phyloP scores from a whole-genome alignment of 2,329 filamentous ascomycete species.

The Aspergillus sp. region DNA sequence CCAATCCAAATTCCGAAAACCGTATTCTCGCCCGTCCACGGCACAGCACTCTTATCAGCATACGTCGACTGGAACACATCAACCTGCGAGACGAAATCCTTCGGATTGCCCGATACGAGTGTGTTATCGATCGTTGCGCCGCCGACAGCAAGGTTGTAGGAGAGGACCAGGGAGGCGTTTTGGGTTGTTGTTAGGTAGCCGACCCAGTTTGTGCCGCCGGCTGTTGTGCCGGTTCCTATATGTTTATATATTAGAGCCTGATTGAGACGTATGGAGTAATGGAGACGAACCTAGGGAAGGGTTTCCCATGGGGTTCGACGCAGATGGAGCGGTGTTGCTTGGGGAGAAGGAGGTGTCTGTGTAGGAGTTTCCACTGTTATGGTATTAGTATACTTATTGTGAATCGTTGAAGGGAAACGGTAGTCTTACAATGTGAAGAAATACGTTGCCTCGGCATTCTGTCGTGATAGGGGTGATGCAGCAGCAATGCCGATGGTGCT shows the following conservation, averaged over 20 bases:
- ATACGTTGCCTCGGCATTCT: constrained; percentile 18
- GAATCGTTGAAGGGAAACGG: neutral
- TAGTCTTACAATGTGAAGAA: constrained; percentile 38
- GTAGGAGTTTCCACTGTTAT: constrained; percentile 51
- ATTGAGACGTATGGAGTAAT: constrained; percentile 18
- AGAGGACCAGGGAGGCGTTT: constrained; percentile 42
- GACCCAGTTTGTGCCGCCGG: constrained; percentile 49
- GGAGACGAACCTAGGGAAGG: constrained; percentile 33
- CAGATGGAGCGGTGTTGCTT: constrained; percentile 45
- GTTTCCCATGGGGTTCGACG: constrained; percentile 55
- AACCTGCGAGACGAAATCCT: constrained; percentile 46
- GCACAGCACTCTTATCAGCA: constrained; percentile 20
- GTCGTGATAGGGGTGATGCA: constrained; percentile 12
- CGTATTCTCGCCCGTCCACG: constrained; percentile 19
- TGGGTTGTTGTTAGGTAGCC: constrained; percentile 44
- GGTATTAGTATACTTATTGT: constrained; percentile 21
- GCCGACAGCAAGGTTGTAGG: constrained; percentile 51
- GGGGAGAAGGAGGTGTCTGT: constrained; percentile 54
- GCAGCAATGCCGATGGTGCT: constrained; percentile 8
- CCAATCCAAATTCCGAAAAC: constrained; percentile 31
- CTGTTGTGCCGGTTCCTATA: constrained; percentile 44
- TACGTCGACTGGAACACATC: constrained; percentile 39
- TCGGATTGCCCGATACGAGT: constrained; percentile 47
- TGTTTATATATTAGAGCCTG: neutral
- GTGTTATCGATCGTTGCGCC: constrained; percentile 49